Base-by-base conservation (phyloP, 2,329 filamentous ascomycete genomes). In the Colletotrichum sp. region DNA sequence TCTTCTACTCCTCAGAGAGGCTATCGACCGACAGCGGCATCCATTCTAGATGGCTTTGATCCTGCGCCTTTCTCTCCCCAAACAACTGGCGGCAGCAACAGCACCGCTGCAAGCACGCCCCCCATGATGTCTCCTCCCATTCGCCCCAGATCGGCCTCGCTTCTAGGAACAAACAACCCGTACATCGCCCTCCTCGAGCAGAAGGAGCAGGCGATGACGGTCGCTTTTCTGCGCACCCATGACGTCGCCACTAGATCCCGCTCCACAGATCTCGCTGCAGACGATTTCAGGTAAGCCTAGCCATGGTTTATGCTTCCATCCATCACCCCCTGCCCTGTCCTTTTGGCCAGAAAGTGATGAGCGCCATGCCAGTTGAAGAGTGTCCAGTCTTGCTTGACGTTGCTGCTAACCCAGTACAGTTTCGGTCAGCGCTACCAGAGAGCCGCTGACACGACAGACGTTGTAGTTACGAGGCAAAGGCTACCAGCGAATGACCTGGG, bases 361-460 rank as follows among this genome's bases (percentile, higher is more conserved):
- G 43, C 43, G 3, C 18, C 6, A 24, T 52, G n/a, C 43, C 10
- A 8, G 43, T 52, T 52, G 10, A 21, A 21, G 43, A 4, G 6
- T 6, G 16, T 5, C 26, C 56, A 60, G 56, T 18, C 6, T 60
- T n/a, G 26, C 28, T 30, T 32, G 56, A 32, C 3, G 3, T 24
- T 7, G n/a, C n/a, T 21, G 38, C 62, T 76, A 6, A 76, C 32
- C 8, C 7, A 8, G 8, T 15, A 2, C 38, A 81, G 80, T 8
- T 85, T 85, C 75, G 84, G 84, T 2, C 83, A 84, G 66, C 80
- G 82, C 65, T 85, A 86, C 65, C 80, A 83, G 15, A 78, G 78
- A 76, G 76, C 79, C 10, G 61, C 73, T 24, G 79, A 79, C 21
- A 80, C 80, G 2, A 64, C 79, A 15, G 75, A 81, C 24, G 78